These are phyloP conservation scores for Magnusiomyces tetraspermus DNA, from an alignment of 1,139 yeast species.

Conservation along the genomic window DNA sequence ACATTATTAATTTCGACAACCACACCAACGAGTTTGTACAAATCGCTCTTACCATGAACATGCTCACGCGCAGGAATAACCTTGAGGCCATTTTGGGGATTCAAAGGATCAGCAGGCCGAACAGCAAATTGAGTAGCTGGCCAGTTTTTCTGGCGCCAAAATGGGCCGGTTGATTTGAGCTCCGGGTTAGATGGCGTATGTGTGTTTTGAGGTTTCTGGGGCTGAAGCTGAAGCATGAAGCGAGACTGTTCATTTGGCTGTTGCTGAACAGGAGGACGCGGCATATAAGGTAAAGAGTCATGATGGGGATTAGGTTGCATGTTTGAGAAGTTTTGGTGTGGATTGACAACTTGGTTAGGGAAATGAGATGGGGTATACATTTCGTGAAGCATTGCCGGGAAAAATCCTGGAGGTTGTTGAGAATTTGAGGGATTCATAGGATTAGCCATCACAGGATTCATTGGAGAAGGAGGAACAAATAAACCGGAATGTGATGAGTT, in stretches of 20 bases:
- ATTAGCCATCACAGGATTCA: neutral
- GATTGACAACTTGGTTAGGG: neutral
- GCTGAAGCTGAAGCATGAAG: no score
- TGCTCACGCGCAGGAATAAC: constrained; percentile 11
- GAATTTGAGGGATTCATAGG: neutral
- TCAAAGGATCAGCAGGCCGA: constrained; percentile 1
- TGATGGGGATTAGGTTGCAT: neutral
- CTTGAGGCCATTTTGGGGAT: constrained; percentile 12
- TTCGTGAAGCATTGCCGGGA: neutral
- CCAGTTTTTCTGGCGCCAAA: constrained; percentile 19
- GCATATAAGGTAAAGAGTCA: neutral
- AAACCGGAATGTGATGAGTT: neutral
- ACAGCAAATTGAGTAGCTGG: constrained; percentile 20
- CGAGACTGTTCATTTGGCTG: neutral
- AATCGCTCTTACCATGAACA: constrained; percentile 13
- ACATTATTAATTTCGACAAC: constrained; percentile 32
- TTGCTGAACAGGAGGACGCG: neutral
- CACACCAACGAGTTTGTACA: constrained; percentile 31
- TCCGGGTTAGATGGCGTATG: neutral
- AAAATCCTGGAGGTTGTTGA: neutral
- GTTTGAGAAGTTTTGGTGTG: neutral
- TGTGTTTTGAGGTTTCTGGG: neutral
- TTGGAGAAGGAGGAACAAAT: neutral
- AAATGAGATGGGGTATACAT: neutral
- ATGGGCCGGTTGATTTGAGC: neutral